Percentiles rank a stretch among this genome's conserved stretches.
Evolutionary conservation across 1,284 basidiomycete genomes (phyloP).

Genomic region (Pascua sp.): DNA sequence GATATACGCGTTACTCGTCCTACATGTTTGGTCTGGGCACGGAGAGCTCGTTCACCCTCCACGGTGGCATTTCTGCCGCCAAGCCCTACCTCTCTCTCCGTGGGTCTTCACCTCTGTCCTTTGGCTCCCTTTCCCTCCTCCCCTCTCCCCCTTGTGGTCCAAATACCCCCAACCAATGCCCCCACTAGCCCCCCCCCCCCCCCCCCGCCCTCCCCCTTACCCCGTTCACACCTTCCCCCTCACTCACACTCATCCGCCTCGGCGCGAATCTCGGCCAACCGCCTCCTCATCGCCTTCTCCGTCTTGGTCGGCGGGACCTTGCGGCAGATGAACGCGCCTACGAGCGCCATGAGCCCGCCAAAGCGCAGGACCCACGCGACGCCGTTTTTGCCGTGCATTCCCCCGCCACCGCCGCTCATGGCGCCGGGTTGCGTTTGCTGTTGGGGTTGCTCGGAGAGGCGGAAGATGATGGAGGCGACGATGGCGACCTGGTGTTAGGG

Average conservation of each 20-base stretch:
- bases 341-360: slow-evolving; percentile 76
- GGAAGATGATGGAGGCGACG: slow-evolving; percentile 84
- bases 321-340: slow-evolving; percentile 69
- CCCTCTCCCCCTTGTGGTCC: no score
- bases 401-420: no score
- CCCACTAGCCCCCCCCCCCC: no score
- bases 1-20: no score
- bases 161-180: no score
- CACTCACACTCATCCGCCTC: slow-evolving; percentile 25
- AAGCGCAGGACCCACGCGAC: slow-evolving; percentile 92
- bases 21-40: no score
- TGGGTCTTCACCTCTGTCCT: no score
- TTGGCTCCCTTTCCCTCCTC: no score
- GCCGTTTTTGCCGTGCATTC: slow-evolving; percentile 73
- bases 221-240: not conserved
- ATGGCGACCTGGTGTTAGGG: slow-evolving; percentile 65
- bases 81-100: no score
- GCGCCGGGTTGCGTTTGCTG: not conserved
- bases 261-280: slow-evolving; percentile 72
- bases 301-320: slow-evolving; percentile 80
- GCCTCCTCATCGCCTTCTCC: slow-evolving; percentile 77
- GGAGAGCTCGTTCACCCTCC: no score
- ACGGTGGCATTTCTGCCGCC: no score
- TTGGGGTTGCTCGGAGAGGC: slow-evolving; percentile 59
- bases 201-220: no score